Evolutionary conservation across 768 basidiomycete genomes (phyloP), one percentile per base, ranked within the genome.

Genomic region (Amanita pallidorosea): DNA sequence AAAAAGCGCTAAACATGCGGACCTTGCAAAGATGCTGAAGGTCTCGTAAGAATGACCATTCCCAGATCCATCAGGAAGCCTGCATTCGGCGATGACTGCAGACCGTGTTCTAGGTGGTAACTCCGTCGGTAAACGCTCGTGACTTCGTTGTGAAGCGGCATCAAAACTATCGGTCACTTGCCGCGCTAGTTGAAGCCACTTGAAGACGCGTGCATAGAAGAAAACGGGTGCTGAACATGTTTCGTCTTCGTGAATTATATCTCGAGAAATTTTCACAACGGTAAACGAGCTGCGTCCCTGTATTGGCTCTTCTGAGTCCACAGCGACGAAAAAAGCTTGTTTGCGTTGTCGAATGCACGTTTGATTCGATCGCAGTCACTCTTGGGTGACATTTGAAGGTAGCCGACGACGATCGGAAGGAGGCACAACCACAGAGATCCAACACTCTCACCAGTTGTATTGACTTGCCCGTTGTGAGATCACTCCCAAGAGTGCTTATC

Each of bases 381-480:
- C 13, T 33, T 33, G 33, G 33, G 33, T 33, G 33, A 33, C 13
- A 33, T 33, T 13, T 33, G 33, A 5, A 33, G 33, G 33, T 33
- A 33, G 33, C 33, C 33, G 1, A 33, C 33, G 5, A 33, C 33
- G 13, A 33, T 33, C 13, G 33, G 33, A 13, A 33, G 33, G 5
- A 33, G 33, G 13, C 31, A 31, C 33, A 33, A 33, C 33, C 33
- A 75, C 9, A 67, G 57, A 1, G 67, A 66, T 3, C 67, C 71
- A 7, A 69, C 65, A 18, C 63, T 67, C 47, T 70, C 63, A 0
- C 72, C 71, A 31, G 61, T 68, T 1, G 63, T 58, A 25, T 65
- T 56, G 18, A 20, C 31, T 33, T 33, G 33, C 13, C 1, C 13
- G 13, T 33, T 33, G 11, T 2, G 67, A 53, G n/a, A 58, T 36